These are phyloP conservation scores for Metschnikowia picachoensis DNA, from an alignment of 805 yeast genomes.

Conservation along the genomic window DNA sequence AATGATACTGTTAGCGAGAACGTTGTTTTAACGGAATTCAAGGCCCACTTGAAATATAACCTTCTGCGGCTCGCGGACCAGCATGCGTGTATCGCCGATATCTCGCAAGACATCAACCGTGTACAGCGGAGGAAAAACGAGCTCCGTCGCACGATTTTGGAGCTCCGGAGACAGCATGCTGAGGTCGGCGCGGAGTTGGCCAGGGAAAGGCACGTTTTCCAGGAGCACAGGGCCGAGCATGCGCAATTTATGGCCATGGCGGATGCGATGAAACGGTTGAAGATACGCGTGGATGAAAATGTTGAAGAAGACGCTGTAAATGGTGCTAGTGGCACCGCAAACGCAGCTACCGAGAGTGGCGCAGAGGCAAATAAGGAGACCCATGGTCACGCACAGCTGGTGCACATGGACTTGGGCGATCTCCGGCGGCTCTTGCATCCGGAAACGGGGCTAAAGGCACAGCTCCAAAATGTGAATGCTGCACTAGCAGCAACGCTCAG, in stretches of 20 bases:
- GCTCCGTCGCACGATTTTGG: constrained; percentile 26
- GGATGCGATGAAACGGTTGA: constrained; percentile 6
- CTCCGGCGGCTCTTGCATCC: constrained; percentile 6
- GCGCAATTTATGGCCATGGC: constrained; percentile 16
- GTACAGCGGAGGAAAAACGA: constrained; percentile 33
- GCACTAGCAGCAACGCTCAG: constrained; percentile 1
- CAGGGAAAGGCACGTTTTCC: constrained; percentile 22
- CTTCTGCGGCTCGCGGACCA: constrained; percentile 30
- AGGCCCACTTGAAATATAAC: constrained; percentile 26
- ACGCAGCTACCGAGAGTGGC: too few relatives aligned
- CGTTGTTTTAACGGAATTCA: constrained; percentile 29
- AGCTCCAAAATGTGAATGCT: constrained; percentile 8
- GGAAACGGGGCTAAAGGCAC: constrained; percentile 10
- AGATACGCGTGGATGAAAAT: neutral
- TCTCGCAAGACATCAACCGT: constrained; percentile 25
- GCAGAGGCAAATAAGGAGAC: too few relatives aligned
- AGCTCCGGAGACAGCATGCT: constrained; percentile 29
- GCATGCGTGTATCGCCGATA: constrained; percentile 32
- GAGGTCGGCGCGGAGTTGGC: constrained; percentile 32
- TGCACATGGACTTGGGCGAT: constrained; percentile 4
- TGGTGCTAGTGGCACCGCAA: too few relatives aligned
- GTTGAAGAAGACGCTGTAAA: too few relatives aligned
- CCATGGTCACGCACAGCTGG: neutral
- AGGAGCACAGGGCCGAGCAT: constrained; percentile 15
- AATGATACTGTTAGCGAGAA: constrained; percentile 20